Base-by-base conservation (phyloP, 2,329 filamentous ascomycete genomes). In the Sporothrix brasiliensis region DNA sequence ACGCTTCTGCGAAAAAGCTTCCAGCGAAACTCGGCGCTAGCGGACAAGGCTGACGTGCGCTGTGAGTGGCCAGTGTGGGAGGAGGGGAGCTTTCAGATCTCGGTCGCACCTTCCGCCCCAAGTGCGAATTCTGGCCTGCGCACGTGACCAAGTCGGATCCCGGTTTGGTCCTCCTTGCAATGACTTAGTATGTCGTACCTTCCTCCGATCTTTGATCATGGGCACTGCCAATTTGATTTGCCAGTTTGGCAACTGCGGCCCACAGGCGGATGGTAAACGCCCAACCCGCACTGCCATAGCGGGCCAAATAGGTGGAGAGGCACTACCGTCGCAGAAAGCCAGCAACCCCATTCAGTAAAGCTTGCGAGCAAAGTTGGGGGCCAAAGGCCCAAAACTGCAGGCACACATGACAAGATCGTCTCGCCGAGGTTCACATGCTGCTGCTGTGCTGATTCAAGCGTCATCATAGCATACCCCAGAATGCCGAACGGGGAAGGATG, bases 361-460 rank as follows among this genome's bases (percentile, higher is more conserved):
- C 19, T 50, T 65, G 60, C 50, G 68, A 53, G 49, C 27, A 39
- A 39, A 47, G 21, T 54, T 39, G n/a, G 39, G 39, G 54, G 30
- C 30, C 11, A 44, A 44, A 1, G 34, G 1, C 34, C 34, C 34
- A 34, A 56, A 56, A 21, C 30, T 24, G 30, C 16, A 16, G 27
- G 24, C 27, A 63, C 70, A 66, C 67, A 53, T 71, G 70, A 71
- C 53, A 71, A 44, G 70, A 69, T 30, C 56, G 56, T 44, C 24
- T 53, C 70, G 70, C 70, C 70, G 70, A 71, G 70, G 70, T 71
- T 71, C 70, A 71, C 70, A 71, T 71, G 70, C 47, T 44, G 52
- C 44, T 60, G 41, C 44, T 39, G 34, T 21, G 52, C 53, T 49
- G 52, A 67, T 54, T 52, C 63, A 60, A 71, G 69, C 66, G 69